Base-by-base conservation (phyloP, 108 stramenopile species). In the Pseudonitzschia delicatissima region DNA sequence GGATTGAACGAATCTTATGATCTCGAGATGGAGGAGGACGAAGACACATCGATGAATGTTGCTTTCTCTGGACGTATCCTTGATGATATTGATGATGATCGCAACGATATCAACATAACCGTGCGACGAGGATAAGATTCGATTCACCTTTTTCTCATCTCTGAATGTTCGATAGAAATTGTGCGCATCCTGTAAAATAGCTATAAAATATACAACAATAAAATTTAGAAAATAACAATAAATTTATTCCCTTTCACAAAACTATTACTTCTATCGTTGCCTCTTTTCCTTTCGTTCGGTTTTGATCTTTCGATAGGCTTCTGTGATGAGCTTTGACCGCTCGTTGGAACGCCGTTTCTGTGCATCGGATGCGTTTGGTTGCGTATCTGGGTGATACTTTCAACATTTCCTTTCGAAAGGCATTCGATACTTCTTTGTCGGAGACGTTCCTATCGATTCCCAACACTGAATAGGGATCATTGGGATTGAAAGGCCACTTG, bases 261-360 rank as follows among this genome's bases (percentile, higher is more conserved):
- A 15, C 15, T 42, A 42, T 42, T 42, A 15, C 2, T 42, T 42
- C 40, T 42, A 15, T 42, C 40, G 11, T 17, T 48, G 13, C 17
- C 27, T 33, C 27, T 15, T 45, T 39, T n/a, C 12, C 53, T 45
- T 78, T 63, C 79, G 79, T 27, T 68, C 45, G 1, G 70, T 69
- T 51, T 87, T 92, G 63, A 92, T 83, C 49, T 77, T 88, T 57
- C 87, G 74, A 60, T 92, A 92, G 45, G 91, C 91, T 44, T 92
- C 84, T 12, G 84, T 79, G 26, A 92, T 84, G 4, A 85, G 34
- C 61, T 92, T 92, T 15, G 91, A 89, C 40, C 91, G 77, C 66
- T 92, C 91, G 3, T 69, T 72, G 9, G 78, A 66, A 50, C 82
- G 80, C 62, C 39, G 66, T 58, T 87, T 88, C 40, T 87, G 82